Evolutionary conservation across 305 asterid genomes (phyloP).

Genomic region (Ilex paraguariensis): DNA sequence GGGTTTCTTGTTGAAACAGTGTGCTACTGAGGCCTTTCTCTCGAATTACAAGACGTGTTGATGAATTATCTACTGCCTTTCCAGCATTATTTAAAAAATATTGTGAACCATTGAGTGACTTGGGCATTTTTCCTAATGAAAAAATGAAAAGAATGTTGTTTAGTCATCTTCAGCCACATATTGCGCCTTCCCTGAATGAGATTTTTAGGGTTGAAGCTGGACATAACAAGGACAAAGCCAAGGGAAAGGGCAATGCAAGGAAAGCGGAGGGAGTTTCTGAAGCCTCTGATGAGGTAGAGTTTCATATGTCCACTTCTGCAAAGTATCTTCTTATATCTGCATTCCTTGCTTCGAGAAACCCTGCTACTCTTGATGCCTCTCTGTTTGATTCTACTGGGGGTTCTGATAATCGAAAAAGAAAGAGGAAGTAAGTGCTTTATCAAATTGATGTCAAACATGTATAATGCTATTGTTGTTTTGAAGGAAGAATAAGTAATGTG

Average conservation of each 20-base stretch:
- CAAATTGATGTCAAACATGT: conserved; percentile 1
- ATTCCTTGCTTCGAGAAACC: conserved; percentile 92
- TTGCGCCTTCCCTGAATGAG: conserved; percentile 56
- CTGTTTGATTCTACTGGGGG: conserved; percentile 95
- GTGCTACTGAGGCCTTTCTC: conserved; percentile 69
- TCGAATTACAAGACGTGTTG: conserved; percentile 76
- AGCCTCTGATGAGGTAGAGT: conserved; percentile 45
- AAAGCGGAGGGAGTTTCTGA: conserved; percentile 40
- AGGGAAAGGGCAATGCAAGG: conserved; percentile 34
- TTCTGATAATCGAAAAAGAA: conserved; percentile 54
- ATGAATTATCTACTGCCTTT: conserved; percentile 67
- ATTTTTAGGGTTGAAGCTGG: conserved; percentile 42
- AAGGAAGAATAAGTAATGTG: background rate
- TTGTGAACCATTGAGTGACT: conserved; percentile 72
- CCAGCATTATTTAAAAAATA: conserved; percentile 68
- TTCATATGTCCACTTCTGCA: conserved; percentile 84
- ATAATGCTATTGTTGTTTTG: background rate
- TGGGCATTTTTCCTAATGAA: conserved; percentile 45
- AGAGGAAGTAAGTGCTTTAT: conserved; percentile 64
- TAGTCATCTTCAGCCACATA: conserved; percentile 57
- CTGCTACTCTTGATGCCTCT: conserved; percentile 94
- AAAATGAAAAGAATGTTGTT: conserved; percentile 58
- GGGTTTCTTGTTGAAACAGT: conserved; percentile 42
- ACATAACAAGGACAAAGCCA: conserved; percentile 29
- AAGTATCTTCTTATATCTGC: conserved; percentile 88